Base-by-base conservation (phyloP, 1,139 yeast species). In the Candida buenavistaensis region DNA sequence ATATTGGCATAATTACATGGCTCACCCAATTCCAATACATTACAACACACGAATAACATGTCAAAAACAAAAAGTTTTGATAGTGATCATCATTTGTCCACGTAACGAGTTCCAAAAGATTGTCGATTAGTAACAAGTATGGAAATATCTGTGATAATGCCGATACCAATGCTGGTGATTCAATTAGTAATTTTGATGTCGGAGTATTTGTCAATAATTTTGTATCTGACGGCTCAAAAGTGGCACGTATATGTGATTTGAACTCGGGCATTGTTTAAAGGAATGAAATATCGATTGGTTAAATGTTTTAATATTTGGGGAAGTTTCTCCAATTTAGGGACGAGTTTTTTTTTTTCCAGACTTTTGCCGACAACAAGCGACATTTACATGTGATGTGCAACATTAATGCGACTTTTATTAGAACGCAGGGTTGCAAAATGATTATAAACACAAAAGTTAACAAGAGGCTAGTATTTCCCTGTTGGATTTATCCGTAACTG, bases 11-110 rank as follows among this genome's bases (percentile, higher is more conserved):
- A 0, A 66, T 41, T 23, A 67, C 48, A 28, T 54, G 45, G 23
- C 68, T 55, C 15, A 72, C 45, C 10, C 51, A 34, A 10, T 56
- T 44, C 81, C 82, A 75, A 47, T 72, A 68, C 51, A 65, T 48
- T n/a, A 75, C 66, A 2, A 68, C 28, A 14, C 65, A 54, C 16
- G 72, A 59, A 44, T 68, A 72, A 0, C 51, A 38, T 4, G 68
- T 67, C 32, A 75, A 59, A 3, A 69, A 32, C n/a, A 75, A 50
- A 39, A 73, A 64, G 45, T 75, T 76, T 40, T 64, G 62, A 45
- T 71, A 74, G 5, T 69, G 73, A 37, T 75, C 75, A 2, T 65
- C 71, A 43, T 75, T 73, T 2, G 82, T 75, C 82, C 82, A 77
- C 1, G 81, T 75, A 13, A 74, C 44, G 6, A 72, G 52, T 30